Conservation (phyloP, 257 asterid species). For the Fraxinus quadrangulata region DNA sequence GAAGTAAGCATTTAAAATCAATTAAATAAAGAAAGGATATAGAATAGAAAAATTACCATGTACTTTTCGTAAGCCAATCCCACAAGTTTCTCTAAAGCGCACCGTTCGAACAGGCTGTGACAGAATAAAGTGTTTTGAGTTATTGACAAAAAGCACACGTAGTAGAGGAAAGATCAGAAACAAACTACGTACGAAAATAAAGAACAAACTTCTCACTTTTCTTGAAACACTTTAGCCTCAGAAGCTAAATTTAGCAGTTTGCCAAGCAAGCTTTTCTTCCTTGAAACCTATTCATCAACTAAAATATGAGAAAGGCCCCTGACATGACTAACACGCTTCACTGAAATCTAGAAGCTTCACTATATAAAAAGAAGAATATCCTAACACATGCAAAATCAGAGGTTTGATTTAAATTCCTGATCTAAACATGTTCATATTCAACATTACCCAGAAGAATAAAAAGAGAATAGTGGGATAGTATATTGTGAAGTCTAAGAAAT, state of each 20-base stretch:
- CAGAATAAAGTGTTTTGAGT: slow-evolving; percentile 32
- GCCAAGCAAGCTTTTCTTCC: slow-evolving; percentile 56
- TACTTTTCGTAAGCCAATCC: slow-evolving; percentile 80
- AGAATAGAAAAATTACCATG: slow-evolving; percentile 57
- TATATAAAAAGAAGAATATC: slow-evolving; percentile 10
- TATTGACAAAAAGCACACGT: slow-evolving; percentile 22
- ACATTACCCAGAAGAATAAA: slow-evolving; percentile 13
- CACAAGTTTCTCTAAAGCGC: slow-evolving; percentile 74
- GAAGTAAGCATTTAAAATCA: slow-evolving; percentile 2
- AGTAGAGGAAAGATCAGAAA: slow-evolving; percentile 19
- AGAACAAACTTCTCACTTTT: slow-evolving; percentile 50
- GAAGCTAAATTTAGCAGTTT: slow-evolving; percentile 56
- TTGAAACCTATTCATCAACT: slow-evolving; percentile 51
- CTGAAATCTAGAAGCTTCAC: slow-evolving; percentile 23
- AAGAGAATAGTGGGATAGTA: slow-evolving; percentile 4
- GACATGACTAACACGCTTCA: slow-evolving; percentile 3
- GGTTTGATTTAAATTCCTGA: slow-evolving; percentile 16
- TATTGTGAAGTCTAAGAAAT: neutral
- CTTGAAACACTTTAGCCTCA: slow-evolving; percentile 66
- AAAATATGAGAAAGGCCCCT: slow-evolving; percentile 27
- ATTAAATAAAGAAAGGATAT: slow-evolving; percentile 16
- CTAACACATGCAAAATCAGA: slow-evolving; percentile 20
- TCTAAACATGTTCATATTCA: neutral
- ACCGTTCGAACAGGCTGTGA: slow-evolving; percentile 72
- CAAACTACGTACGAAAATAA: slow-evolving; percentile 27